Conservation (phyloP, 192 early-diverging fungal genomes). For the Entrophospora sp. region DNA sequence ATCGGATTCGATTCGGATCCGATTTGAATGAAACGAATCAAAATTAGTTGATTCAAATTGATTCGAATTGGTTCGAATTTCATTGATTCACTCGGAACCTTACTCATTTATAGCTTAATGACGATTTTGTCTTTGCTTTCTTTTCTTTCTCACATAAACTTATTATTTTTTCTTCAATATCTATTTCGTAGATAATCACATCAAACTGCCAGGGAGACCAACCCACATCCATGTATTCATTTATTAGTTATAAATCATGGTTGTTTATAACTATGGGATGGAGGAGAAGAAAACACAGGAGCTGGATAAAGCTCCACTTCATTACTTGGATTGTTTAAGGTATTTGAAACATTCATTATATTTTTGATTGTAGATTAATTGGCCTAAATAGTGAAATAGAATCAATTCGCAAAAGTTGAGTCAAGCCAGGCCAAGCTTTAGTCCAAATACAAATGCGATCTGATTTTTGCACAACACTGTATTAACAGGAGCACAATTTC, state of each 20-base stretch:
- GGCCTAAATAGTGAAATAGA: no score
- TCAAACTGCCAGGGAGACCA: constrained; percentile 17
- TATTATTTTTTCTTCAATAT: constrained; percentile 15
- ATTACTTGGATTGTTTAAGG: no score
- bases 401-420: no score
- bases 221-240: constrained; percentile 11
- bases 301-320: no score
- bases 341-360: no score
- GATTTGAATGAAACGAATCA: no score
- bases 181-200: constrained; percentile 11
- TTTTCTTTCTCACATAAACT: constrained; percentile 6
- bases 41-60: no score
- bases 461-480: neutral
- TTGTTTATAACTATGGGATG: constrained; percentile 10
- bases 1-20: no score
- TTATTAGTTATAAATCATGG: constrained; percentile 15
- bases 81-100: no score
- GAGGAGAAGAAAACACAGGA: neutral
- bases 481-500: neutral
- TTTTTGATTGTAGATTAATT: no score
- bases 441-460: neutral
- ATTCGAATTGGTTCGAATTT: no score
- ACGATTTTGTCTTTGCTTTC: neutral
- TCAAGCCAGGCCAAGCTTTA: neutral
- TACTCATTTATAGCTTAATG: constrained; percentile 19